Base-by-base conservation (phyloP, 106 monocot species). In the Dactylorhiza incarnata region DNA sequence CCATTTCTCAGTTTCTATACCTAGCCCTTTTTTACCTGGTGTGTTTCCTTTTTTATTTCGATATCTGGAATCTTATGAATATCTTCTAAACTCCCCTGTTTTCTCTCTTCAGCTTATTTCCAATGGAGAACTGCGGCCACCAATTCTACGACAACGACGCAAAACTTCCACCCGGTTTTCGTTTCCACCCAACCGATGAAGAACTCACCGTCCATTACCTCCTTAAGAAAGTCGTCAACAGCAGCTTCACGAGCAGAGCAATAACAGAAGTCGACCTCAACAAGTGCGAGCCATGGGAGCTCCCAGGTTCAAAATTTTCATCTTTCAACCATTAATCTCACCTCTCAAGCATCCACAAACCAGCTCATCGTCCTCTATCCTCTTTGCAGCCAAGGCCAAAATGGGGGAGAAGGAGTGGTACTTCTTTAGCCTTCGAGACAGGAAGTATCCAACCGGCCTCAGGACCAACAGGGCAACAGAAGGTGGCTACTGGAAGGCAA, bases 351-450 rank as follows among this genome's bases (percentile, higher is more conserved):
- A 0, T 8, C 13, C 5, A 17, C 29, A 29, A 29, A 29, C 29
- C 29, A 0, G 1, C 29, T 12, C 29, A 4, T 65, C 26, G 5
- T 49, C 49, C 7, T 49, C 29, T 47, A 0, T 29, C 29, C 29
- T 29, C 29, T 29, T 0, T 1, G 29, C 79, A 94, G 95, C 75
- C 45, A 93, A 91, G 78, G 91, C 96, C 0, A 93, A 90, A 84
- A 93, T 97, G 93, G 96, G 96, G 20, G 96, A 97, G 77, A 91
- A 93, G 56, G 96, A 93, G 70, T 97, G 96, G 96, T 97, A 93
- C 77, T 97, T 97, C 91, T 97, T 91, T 76, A 89, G 93, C 76
- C 78, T 97, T 4, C 70, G 93, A 9, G 96, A 97, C 68, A 48
- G 96, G 20, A 97, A 97, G 81, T 97, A 97, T 75, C 96, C 96